These are phyloP conservation scores for Exophiala dermatitidis DNA, from an alignment of 2,329 filamentous ascomycete species.

Conservation along the genomic window DNA sequence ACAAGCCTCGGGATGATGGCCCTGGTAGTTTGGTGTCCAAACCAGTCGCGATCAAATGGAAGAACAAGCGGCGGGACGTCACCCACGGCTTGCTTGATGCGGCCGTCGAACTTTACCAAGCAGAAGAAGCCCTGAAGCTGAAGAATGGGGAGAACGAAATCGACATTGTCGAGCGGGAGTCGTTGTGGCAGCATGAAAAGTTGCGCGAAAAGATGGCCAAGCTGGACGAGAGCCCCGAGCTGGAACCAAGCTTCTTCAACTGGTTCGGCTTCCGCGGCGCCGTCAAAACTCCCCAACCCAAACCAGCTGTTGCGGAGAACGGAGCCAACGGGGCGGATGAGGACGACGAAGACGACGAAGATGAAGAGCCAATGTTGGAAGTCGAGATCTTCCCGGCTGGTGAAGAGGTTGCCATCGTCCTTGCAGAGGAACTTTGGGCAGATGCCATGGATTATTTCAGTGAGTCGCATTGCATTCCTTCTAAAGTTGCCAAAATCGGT, in stretches of 20 bases:
- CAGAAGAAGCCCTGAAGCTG: constrained; percentile 41
- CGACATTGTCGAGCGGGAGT: constrained; percentile 24
- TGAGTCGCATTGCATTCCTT: not conserved
- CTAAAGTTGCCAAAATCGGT: not conserved
- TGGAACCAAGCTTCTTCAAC: constrained; percentile 67
- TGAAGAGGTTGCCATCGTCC: constrained; percentile 69
- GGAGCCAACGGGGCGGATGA: constrained; percentile 45
- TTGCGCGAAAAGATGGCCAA: constrained; percentile 31
- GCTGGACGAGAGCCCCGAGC: constrained; percentile 32
- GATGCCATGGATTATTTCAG: constrained; percentile 26
- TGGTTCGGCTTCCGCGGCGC: constrained; percentile 76
- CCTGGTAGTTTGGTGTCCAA: constrained; percentile 75
- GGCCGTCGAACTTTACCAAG: constrained; percentile 62
- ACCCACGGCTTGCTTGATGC: constrained; percentile 72
- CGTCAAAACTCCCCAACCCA: constrained; percentile 60
- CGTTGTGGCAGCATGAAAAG: constrained; percentile 28
- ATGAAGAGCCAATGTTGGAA: constrained; percentile 55
- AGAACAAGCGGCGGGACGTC: constrained; percentile 71
- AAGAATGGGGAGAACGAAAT: constrained; percentile 19
- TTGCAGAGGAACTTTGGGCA: constrained; percentile 67
- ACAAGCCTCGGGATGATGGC: constrained; percentile 48
- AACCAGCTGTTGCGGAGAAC: constrained; percentile 52
- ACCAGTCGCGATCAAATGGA: constrained; percentile 83
- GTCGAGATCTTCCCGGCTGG: constrained; percentile 83
- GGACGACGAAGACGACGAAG: constrained; percentile 41